Evolutionary conservation across 2,329 filamentous ascomycete species (phyloP).

Genomic region (Pseudocercospora musae): DNA sequence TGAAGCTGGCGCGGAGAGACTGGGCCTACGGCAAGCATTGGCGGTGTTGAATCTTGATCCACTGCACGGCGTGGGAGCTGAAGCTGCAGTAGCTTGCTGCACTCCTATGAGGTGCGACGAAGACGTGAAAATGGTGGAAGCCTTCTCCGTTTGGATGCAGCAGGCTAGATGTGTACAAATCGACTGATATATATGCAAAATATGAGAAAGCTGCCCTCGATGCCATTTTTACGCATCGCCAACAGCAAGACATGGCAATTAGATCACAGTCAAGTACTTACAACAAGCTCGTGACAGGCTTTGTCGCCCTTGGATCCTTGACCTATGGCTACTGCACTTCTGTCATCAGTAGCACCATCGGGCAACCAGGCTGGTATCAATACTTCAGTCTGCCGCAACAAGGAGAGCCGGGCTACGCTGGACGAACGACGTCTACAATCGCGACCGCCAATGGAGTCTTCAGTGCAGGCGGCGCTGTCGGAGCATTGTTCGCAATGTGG

Average conservation of each 20-base stretch:
- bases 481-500: constrained; percentile 9
- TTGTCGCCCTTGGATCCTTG: constrained; percentile 13
- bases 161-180: too few species aligned
- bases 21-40: background rate
- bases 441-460: constrained; percentile 14
- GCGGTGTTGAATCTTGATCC: background rate
- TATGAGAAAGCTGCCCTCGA: background rate
- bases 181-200: too few species aligned
- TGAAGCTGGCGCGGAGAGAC: background rate
- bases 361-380: constrained; percentile 8
- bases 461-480: constrained; percentile 12
- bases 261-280: constrained; percentile 1
- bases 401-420: background rate
- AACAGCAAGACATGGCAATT: background rate
- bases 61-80: background rate
- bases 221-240: background rate
- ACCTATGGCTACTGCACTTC: constrained; percentile 11
- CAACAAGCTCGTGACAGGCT: constrained; percentile 13
- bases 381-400: constrained; percentile 1
- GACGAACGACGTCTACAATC: background rate
- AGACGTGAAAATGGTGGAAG: background rate
- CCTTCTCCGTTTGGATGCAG: background rate
- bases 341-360: background rate
- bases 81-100: background rate
- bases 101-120: background rate